These are phyloP conservation scores for Cyclostephanos invisitatus DNA, from an alignment of 108 stramenopile species.

Conservation along the genomic window DNA sequence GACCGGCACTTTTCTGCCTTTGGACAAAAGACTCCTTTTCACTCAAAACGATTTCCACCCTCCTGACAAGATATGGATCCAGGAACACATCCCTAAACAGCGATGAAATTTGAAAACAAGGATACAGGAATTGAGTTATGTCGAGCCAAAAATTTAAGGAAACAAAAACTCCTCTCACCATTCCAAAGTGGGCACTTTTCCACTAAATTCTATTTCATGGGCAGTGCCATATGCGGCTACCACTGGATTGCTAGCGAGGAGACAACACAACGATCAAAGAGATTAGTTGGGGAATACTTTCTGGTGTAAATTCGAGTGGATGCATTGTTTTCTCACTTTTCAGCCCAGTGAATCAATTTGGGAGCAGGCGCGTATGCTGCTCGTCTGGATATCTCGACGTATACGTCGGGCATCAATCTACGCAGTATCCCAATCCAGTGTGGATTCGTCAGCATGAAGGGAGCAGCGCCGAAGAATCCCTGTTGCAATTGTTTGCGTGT, in stretches of 20 bases:
- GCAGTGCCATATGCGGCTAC: constrained; percentile 85
- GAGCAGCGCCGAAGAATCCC: constrained; percentile 87
- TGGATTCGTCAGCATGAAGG: constrained; percentile 81
- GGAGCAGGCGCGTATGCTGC: constrained; percentile 63
- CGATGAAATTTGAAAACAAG: constrained; percentile 24
- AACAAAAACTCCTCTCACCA: neutral
- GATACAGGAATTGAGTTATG: neutral
- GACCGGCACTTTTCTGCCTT: constrained; percentile 39
- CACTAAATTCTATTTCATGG: constrained; percentile 62
- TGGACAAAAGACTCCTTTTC: constrained; percentile 57
- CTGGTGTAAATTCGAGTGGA: neutral
- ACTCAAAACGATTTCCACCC: constrained; percentile 71
- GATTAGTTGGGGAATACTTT: neutral
- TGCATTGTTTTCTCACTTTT: constrained; percentile 51
- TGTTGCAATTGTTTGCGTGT: neutral
- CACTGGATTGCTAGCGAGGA: constrained; percentile 67
- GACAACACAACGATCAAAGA: neutral
- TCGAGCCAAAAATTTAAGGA: neutral
- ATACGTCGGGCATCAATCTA: constrained; percentile 84
- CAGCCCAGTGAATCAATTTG: constrained; percentile 86
- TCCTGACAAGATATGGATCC: constrained; percentile 68
- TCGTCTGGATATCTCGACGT: constrained; percentile 79
- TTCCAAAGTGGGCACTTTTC: constrained; percentile 38
- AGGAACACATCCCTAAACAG: constrained; percentile 84
- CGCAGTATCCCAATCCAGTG: constrained; percentile 78